These are phyloP conservation scores for Hygrophorus russula DNA, from an alignment of 768 basidiomycete genomes.

Conservation along the genomic window DNA sequence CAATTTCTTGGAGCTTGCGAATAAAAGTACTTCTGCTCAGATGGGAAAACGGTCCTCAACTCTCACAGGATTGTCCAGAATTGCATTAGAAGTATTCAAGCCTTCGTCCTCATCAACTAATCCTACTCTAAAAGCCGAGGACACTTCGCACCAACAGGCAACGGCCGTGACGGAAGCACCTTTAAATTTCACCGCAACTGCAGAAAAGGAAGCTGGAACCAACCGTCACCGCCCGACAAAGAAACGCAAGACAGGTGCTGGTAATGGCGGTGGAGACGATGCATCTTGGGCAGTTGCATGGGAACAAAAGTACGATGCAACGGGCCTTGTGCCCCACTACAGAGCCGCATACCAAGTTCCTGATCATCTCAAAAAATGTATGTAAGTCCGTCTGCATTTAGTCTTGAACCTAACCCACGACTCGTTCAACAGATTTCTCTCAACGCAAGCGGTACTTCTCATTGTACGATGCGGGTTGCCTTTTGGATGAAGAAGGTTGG, in stretches of 20 bases:
- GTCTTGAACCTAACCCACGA: constrained; percentile 4
- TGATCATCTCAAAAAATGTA: constrained; percentile 73
- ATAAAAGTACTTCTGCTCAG: background rate
- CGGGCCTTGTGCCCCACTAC: constrained; percentile 65
- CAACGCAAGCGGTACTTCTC: constrained; percentile 81
- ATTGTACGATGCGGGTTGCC: constrained; percentile 66
- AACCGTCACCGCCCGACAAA: background rate
- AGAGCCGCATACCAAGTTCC: constrained; percentile 58
- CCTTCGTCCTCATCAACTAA: background rate
- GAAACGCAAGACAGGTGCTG: too few species aligned
- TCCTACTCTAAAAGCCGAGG: background rate
- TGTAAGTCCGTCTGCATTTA: constrained; percentile 16
- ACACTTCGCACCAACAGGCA: background rate
- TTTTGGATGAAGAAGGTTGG: constrained; percentile 96
- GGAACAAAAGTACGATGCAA: constrained; percentile 49
- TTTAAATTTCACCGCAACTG: background rate
- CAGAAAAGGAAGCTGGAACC: background rate
- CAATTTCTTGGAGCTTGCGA: too few species aligned
- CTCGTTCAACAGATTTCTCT: constrained; percentile 52
- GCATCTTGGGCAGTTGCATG: too few species aligned
- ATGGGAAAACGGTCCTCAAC: constrained; percentile 34
- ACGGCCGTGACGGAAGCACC: constrained; percentile 15
- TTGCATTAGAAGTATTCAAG: constrained; percentile 28
- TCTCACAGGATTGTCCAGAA: constrained; percentile 32
- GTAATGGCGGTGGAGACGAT: too few species aligned